Conservation (phyloP, 169 alveolate genomes). For the Babesia sp. region DNA sequence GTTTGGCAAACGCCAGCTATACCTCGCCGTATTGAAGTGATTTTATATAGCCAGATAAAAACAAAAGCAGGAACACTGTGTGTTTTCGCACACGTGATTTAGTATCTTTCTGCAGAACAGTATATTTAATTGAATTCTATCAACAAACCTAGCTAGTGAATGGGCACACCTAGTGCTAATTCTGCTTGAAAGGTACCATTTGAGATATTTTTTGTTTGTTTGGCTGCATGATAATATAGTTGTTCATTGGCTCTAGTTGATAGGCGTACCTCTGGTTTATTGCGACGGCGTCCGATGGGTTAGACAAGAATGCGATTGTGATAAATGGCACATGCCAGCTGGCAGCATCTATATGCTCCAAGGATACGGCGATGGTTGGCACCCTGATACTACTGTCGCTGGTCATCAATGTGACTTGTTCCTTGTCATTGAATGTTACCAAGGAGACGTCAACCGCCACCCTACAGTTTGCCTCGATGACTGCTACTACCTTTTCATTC, state of each 20-base stretch:
- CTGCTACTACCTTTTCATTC: conserved; percentile 14
- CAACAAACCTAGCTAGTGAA: conserved; percentile 11
- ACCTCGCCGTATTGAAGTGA: conserved; percentile 16
- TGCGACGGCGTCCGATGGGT: background rate
- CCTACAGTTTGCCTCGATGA: conserved; percentile 34
- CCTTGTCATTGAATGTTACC: conserved; percentile 19
- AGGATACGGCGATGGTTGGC: conserved; percentile 46
- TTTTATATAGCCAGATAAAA: conserved; percentile 16
- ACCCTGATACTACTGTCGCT: background rate
- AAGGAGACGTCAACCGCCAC: background rate
- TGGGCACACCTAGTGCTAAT: background rate
- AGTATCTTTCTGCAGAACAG: conserved; percentile 25
- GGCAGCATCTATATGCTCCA: conserved; percentile 9
- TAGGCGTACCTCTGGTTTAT: conserved; percentile 21
- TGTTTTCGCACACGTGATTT: conserved; percentile 18
- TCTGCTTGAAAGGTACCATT: background rate
- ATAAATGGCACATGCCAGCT: conserved; percentile 42
- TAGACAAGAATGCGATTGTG: conserved; percentile 20
- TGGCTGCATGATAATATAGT: conserved; percentile 14
- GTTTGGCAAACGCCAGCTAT: conserved; percentile 53
- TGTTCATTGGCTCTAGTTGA: background rate
- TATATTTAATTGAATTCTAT: background rate
- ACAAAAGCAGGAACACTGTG: conserved; percentile 26
- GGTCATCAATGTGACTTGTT: background rate
- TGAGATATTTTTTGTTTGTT: conserved; percentile 18